Conservation (phyloP, 768 basidiomycete genomes). For the Naganishia kalamii region DNA sequence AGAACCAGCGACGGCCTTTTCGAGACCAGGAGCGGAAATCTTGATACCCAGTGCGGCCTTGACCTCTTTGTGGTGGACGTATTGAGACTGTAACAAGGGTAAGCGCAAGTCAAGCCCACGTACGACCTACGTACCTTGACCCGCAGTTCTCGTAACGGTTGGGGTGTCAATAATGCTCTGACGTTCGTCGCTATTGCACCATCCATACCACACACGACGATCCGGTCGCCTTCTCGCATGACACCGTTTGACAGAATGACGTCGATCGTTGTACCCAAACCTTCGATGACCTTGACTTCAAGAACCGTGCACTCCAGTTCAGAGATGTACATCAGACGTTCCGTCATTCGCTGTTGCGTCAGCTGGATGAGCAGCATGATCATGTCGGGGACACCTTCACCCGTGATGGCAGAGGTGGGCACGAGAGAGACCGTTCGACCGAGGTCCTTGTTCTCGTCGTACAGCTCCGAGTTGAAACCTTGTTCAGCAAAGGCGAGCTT, state of each 20-base stretch:
- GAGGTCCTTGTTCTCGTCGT: constrained; percentile 96
- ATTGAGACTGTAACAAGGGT: constrained; percentile 61
- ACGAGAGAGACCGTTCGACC: constrained; percentile 91
- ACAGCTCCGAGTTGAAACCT: constrained; percentile 86
- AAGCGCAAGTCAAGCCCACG: not conserved
- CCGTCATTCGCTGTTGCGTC: constrained; percentile 96
- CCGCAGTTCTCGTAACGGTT: constrained; percentile 88
- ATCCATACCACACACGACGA: constrained; percentile 93
- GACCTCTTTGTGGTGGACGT: constrained; percentile 95
- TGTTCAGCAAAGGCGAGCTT: constrained; percentile 95
- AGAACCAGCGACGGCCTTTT: constrained; percentile 96
- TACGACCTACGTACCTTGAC: constrained; percentile 63
- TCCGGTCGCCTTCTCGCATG: constrained; percentile 81
- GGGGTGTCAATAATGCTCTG: constrained; percentile 87
- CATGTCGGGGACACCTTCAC: constrained; percentile 98
- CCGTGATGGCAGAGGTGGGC: constrained; percentile 94
- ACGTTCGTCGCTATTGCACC: constrained; percentile 94
- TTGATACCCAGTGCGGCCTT: constrained; percentile 97
- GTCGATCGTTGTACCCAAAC: constrained; percentile 94
- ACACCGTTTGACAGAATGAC: constrained; percentile 92
- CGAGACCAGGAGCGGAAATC: constrained; percentile 86
- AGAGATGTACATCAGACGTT: constrained; percentile 93
- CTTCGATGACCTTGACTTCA: constrained; percentile 97
- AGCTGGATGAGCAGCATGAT: constrained; percentile 96
- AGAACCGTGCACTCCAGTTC: constrained; percentile 96